phyloP scores from a whole-genome alignment of 2,329 filamentous ascomycete species.

The Colletotrichum tropicicola region DNA sequence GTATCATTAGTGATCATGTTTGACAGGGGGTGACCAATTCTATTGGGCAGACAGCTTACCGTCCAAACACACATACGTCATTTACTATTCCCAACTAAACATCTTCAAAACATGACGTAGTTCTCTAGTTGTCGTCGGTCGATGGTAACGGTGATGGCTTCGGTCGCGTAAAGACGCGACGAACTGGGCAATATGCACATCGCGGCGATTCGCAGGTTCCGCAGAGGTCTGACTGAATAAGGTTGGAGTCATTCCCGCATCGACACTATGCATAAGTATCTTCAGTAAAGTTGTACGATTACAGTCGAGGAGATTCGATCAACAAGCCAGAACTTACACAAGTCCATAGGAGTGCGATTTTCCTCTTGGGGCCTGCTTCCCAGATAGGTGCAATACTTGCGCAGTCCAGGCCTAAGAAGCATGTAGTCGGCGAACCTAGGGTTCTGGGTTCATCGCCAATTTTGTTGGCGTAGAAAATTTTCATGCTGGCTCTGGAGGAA shows the following conservation, averaged over 20 bases:
- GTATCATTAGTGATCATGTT: too few species aligned
- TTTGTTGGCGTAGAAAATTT: background rate
- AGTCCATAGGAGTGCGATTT: background rate
- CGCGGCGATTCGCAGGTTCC: background rate
- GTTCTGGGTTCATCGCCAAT: too few species aligned
- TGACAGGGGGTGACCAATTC: too few species aligned
- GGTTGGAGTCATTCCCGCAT: background rate
- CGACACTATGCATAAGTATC: background rate
- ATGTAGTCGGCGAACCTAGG: background rate
- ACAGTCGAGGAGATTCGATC: background rate
- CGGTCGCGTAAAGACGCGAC: background rate
- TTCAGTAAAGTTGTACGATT: too few species aligned
- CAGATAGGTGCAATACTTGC: background rate
- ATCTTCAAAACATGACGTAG: background rate
- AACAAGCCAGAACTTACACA: background rate
- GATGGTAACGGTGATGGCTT: background rate
- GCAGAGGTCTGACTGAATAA: background rate
- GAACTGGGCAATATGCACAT: background rate
- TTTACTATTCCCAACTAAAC: too few species aligned
- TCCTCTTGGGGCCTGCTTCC: background rate
- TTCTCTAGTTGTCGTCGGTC: background rate
- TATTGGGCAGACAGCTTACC: too few species aligned
- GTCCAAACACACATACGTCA: too few species aligned
- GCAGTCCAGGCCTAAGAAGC: background rate
- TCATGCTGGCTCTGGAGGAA: too few species aligned